Percentiles rank a stretch among this genome's conserved stretches.
Evolutionary conservation across 2,329 filamentous ascomycete genomes (phyloP).

Genomic region (Metarhizium humberi): DNA sequence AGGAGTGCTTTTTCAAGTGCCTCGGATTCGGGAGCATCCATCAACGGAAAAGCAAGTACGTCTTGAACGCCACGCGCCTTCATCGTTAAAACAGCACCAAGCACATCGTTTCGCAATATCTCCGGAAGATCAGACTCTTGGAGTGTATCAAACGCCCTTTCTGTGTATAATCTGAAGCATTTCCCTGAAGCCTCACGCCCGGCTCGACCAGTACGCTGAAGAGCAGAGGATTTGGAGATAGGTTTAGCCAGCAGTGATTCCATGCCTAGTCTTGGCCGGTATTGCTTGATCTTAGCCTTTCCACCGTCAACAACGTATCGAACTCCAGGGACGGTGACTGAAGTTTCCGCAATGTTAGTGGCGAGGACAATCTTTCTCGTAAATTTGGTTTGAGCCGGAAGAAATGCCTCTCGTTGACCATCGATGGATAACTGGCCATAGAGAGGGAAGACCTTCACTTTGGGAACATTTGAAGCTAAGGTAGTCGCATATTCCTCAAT

Average conservation of each 20-base stretch:
- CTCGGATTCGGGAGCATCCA: conserved; percentile 71
- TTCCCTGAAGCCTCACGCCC: conserved; percentile 87
- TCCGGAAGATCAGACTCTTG: conserved; percentile 74
- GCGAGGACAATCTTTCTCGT: conserved; percentile 86
- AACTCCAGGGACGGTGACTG: conserved; percentile 89
- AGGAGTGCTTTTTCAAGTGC: conserved; percentile 73
- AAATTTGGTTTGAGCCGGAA: conserved; percentile 57
- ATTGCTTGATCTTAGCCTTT: conserved; percentile 91
- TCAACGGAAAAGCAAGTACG: conserved; percentile 71
- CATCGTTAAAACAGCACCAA: conserved; percentile 82
- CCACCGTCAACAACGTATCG: conserved; percentile 87
- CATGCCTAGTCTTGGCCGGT: conserved; percentile 72
- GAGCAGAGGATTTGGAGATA: conserved; percentile 87
- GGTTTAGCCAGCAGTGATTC: conserved; percentile 85
- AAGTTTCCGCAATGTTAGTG: conserved; percentile 98
- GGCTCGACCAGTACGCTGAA: conserved; percentile 84
- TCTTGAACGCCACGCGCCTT: conserved; percentile 83
- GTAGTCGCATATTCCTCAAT: conserved; percentile 71
- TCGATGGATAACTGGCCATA: conserved; percentile 85
- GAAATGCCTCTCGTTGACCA: conserved; percentile 79
- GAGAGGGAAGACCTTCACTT: conserved; percentile 63
- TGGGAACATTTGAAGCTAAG: conserved; percentile 67
- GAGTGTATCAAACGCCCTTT: conserved; percentile 61
- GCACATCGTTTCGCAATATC: conserved; percentile 81
- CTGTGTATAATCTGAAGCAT: conserved; percentile 83